Percentiles rank a stretch among this genome's conserved stretches.
Conservation (phyloP, 176 grass and related monocot species). For the Puccinellia tenuiflora region DNA sequence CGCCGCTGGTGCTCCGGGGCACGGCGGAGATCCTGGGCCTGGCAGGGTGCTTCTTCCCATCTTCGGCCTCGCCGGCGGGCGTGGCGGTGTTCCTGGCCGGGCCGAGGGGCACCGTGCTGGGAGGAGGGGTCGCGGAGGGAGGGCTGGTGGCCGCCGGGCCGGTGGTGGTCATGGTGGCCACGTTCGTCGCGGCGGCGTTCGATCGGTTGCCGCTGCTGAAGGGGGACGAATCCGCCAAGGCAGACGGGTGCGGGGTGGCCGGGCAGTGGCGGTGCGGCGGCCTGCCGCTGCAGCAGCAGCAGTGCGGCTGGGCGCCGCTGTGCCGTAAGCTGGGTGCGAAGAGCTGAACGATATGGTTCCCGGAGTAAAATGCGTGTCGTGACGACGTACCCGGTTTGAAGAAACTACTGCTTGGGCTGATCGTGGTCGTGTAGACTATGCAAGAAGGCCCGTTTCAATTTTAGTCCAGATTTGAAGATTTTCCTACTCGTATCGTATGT, state of each 20-base stretch:
- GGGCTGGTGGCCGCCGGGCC: constrained; percentile 49
- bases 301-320: constrained; percentile 8
- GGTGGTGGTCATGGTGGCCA: constrained; percentile 48
- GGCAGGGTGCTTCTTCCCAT: constrained; percentile 49
- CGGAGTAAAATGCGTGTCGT: not conserved
- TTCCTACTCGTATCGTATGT: too few species aligned
- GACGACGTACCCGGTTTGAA: not conserved
- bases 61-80: not conserved
- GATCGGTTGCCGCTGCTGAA: constrained; percentile 40
- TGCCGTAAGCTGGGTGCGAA: not conserved
- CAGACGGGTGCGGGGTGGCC: not conserved
- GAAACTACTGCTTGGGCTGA: not conserved
- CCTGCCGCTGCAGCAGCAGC: not conserved
- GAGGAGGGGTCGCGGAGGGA: constrained; percentile 32
- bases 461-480: not conserved
- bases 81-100: constrained; percentile 34
- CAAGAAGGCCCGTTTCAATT: not conserved
- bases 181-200: constrained; percentile 41
- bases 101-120: constrained; percentile 34
- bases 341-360: not conserved
- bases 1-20: constrained; percentile 27
- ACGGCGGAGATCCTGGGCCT: constrained; percentile 46
- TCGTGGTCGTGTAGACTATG: not conserved
- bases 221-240: not conserved
- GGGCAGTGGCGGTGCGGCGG: not conserved